Conservation (phyloP, 176 grass and related monocot species). For the Juncus effusus region DNA sequence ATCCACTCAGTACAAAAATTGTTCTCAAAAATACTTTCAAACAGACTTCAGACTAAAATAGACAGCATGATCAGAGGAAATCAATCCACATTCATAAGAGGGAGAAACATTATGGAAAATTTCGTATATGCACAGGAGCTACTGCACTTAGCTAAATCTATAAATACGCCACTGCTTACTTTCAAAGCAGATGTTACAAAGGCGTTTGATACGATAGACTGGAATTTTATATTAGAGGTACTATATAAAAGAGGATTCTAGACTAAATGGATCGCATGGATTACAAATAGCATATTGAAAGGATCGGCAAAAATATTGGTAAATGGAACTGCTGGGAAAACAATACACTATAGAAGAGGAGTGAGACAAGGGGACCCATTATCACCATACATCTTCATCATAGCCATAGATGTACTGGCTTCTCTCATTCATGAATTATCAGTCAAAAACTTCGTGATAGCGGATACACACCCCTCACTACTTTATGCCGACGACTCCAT, state of each 20-base stretch:
- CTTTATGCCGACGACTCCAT: not conserved
- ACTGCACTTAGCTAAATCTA: not conserved
- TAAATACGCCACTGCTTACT: not conserved
- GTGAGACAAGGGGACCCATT: slow-evolving; percentile 1
- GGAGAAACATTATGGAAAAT: not conserved
- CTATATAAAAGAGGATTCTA: not conserved
- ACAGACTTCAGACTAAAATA: not conserved
- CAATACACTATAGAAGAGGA: not conserved
- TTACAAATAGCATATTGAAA: not conserved
- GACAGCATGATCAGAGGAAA: not conserved
- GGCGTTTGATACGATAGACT: not conserved
- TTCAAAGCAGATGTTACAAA: too few relatives aligned
- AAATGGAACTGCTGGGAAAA: not conserved
- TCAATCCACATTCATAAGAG: not conserved
- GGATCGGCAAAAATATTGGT: not conserved
- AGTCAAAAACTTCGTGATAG: not conserved
- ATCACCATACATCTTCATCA: not conserved
- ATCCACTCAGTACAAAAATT: not conserved
- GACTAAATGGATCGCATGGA: not conserved
- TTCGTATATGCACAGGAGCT: not conserved
- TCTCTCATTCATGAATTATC: too few relatives aligned
- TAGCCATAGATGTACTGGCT: not conserved
- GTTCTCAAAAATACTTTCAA: not conserved
- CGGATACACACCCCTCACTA: not conserved
- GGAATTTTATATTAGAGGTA: not conserved